Conservation (phyloP, 495 filamentous ascomycete genomes). For the Neurospora africana region DNA sequence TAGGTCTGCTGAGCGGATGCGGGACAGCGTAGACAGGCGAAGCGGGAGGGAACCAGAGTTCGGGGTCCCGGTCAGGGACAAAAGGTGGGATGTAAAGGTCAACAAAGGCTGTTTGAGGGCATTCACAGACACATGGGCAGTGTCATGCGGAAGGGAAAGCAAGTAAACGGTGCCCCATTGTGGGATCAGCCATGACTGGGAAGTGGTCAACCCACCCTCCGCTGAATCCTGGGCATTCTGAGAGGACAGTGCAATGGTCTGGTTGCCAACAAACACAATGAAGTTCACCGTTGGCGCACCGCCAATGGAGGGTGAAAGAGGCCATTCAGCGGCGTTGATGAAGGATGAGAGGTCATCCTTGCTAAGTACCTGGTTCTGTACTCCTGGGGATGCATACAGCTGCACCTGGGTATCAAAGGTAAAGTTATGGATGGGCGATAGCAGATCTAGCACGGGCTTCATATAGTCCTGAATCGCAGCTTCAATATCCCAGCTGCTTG, state of each 20-base stretch:
- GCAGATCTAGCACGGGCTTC: conserved; percentile 63
- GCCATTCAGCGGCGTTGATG: conserved; percentile 97
- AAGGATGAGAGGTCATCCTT: conserved; percentile 88
- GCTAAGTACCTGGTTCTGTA: conserved; percentile 54
- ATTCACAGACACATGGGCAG: conserved; percentile 27
- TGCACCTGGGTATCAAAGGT: conserved; percentile 96
- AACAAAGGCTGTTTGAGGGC: conserved; percentile 69
- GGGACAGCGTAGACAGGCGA: conserved; percentile 70
- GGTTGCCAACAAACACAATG: conserved; percentile 66
- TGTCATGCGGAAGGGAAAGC: conserved; percentile 48
- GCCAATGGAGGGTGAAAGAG: conserved; percentile 86
- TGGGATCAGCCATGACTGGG: conserved; percentile 85
- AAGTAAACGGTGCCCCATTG: conserved; percentile 95
- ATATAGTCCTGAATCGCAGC: conserved; percentile 72
- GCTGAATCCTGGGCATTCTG: conserved; percentile 30
- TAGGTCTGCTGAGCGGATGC: conserved; percentile 76
- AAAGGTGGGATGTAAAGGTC: conserved; percentile 84
- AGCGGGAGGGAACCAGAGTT: conserved; percentile 70
- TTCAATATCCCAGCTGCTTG: conserved; percentile 89
- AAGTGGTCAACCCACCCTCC: conserved; percentile 46
- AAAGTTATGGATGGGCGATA: conserved; percentile 83
- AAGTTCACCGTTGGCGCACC: conserved; percentile 92
- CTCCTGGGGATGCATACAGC: conserved; percentile 75
- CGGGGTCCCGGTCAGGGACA: conserved; percentile 81
- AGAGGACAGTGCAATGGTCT: conserved; percentile 27